Evolutionary conservation across 257 asterid species (phyloP).

Genomic region (Echites panduratus): DNA sequence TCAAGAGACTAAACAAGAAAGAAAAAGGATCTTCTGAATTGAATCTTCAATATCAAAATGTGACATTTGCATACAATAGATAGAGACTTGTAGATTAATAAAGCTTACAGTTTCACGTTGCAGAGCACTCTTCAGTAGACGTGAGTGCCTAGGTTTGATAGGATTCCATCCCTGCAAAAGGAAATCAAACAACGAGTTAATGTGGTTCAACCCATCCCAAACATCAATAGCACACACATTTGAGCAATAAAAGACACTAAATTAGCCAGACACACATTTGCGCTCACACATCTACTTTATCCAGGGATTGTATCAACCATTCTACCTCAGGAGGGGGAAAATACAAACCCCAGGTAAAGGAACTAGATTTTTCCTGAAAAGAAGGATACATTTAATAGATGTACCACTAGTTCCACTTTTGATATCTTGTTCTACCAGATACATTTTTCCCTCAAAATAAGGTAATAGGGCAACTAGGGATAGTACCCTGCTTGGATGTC

Average conservation of each 20-base stretch:
- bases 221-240: background rate
- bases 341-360: background rate
- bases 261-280: background rate
- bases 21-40: conserved; percentile 3
- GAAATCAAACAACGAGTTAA: background rate
- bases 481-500: background rate
- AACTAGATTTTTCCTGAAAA: background rate
- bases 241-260: background rate
- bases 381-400: background rate
- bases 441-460: background rate
- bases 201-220: background rate
- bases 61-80: background rate
- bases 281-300: background rate
- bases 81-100: background rate
- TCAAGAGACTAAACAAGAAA: conserved; percentile 42
- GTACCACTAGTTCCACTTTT: no score
- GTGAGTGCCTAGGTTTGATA: conserved; percentile 84
- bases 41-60: background rate
- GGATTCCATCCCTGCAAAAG: conserved; percentile 74
- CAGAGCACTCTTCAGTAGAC: conserved; percentile 69
- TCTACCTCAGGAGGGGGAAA: background rate
- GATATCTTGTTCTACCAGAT: background rate
- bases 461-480: background rate
- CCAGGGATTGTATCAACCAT: background rate
- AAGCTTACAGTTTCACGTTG: conserved; percentile 70